These are phyloP conservation scores for Fagopyrum tataricum DNA, from an alignment of 148 eudicot genomes.

Conservation along the genomic window DNA sequence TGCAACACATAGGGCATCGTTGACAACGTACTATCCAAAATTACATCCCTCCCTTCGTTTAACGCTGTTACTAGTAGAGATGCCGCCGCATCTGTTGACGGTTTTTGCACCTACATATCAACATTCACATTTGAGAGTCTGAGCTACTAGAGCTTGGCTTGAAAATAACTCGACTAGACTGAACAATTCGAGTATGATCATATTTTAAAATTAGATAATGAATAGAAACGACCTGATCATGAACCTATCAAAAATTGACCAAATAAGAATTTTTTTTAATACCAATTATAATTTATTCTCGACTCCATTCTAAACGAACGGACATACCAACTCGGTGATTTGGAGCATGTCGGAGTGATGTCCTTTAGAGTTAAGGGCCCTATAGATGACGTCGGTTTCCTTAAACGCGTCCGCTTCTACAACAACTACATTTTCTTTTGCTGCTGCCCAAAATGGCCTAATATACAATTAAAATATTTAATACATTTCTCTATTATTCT, in stretches of 20 bases:
- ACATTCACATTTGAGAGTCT: too few relatives aligned
- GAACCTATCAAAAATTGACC: too few relatives aligned
- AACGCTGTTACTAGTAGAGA: conserved; percentile 80
- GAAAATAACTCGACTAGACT: too few relatives aligned
- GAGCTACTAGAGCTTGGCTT: too few relatives aligned
- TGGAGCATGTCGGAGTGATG: conserved; percentile 83
- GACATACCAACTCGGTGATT: conserved; percentile 71
- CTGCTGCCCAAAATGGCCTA: conserved; percentile 87
- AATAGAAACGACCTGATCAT: too few relatives aligned
- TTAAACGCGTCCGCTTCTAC: conserved; percentile 95
- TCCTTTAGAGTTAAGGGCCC: conserved; percentile 63
- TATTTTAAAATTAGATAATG: too few relatives aligned
- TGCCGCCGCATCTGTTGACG: conserved; percentile 81
- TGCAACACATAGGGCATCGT: conserved; percentile 76
- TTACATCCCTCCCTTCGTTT: conserved; percentile 89
- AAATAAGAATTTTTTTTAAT: too few relatives aligned
- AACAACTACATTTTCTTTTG: conserved; percentile 56
- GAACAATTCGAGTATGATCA: too few relatives aligned
- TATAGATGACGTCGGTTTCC: conserved; percentile 76
- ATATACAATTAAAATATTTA: background rate
- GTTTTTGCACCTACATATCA: conserved; percentile 53
- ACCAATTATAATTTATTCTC: too few relatives aligned
- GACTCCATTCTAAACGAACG: too few relatives aligned
- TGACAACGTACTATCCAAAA: conserved; percentile 82
- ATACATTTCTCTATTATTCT: background rate